Evolutionary conservation across 768 basidiomycete genomes (phyloP).

Genomic region (Mycena amicta): DNA sequence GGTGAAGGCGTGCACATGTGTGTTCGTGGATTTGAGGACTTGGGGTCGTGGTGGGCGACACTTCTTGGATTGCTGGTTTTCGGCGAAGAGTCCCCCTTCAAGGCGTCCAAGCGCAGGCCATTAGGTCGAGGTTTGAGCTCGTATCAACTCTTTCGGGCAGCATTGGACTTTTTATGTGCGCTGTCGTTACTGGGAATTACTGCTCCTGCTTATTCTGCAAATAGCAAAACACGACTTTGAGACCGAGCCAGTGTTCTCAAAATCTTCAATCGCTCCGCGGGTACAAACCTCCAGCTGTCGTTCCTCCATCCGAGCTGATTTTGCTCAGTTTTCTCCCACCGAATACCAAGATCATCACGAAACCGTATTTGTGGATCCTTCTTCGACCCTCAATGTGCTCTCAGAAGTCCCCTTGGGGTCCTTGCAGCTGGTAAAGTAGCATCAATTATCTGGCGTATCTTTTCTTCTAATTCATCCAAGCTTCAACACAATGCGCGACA

Average conservation of each 20-base stretch:
- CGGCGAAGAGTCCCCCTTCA: constrained; percentile 61
- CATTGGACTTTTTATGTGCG: constrained; percentile 82
- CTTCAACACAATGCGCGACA: constrained; percentile 73
- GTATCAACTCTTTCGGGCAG: constrained; percentile 87
- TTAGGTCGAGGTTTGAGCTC: constrained; percentile 84
- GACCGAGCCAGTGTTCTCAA: constrained; percentile 60
- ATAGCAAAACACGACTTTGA: constrained; percentile 74
- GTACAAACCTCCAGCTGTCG: constrained; percentile 37
- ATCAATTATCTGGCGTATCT: constrained; percentile 3
- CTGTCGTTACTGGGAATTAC: not conserved
- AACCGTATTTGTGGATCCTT: constrained; percentile 77
- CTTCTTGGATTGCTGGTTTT: constrained; percentile 60
- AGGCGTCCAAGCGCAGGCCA: constrained; percentile 49
- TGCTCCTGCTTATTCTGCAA: constrained; percentile 9
- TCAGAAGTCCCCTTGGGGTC: constrained; percentile 76
- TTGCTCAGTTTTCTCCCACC: constrained; percentile 54
- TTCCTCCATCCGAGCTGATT: not conserved
- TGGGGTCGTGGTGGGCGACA: constrained; percentile 69
- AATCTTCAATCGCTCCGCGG: constrained; percentile 52
- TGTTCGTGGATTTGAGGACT: constrained; percentile 69
- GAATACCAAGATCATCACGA: constrained; percentile 55
- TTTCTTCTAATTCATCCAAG: constrained; percentile 40
- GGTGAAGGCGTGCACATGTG: constrained; percentile 57
- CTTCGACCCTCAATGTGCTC: constrained; percentile 76
- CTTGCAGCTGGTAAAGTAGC: constrained; percentile 68